Conservation (phyloP, 2,329 filamentous ascomycete species). For the Claviceps africana region DNA sequence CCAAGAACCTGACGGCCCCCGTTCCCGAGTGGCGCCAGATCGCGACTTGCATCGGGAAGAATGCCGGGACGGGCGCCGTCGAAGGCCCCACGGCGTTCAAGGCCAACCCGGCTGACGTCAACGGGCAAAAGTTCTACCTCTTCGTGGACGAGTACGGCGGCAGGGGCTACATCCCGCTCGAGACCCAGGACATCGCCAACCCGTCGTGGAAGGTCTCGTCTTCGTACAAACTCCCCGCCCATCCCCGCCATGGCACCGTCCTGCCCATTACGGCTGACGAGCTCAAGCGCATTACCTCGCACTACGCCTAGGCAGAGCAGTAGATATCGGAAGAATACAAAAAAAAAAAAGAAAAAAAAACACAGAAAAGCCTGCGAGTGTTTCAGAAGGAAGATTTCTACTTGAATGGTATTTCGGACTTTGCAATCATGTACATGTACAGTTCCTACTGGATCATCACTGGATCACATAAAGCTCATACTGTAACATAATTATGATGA, state of each 20-base stretch:
- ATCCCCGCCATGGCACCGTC: slow-evolving; percentile 1
- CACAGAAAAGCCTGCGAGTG: no score
- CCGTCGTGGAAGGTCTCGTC: neutral
- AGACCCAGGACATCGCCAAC: neutral
- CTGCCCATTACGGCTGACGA: neutral
- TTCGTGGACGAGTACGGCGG: slow-evolving; percentile 1
- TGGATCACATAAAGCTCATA: no score
- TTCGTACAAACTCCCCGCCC: neutral
- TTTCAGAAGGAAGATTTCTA: no score
- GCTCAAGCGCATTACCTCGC: neutral
- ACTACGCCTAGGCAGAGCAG: neutral
- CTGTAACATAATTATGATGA: no score
- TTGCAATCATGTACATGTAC: no score
- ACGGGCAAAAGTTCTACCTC: neutral
- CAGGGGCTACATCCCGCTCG: slow-evolving; percentile 1
- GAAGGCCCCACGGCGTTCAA: slow-evolving; percentile 2
- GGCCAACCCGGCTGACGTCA: neutral
- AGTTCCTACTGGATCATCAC: no score
- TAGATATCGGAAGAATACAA: no score
- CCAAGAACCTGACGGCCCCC: neutral
- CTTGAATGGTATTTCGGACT: no score
- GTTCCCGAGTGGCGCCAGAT: neutral
- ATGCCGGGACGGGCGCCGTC: neutral
- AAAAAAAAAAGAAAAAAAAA: no score
- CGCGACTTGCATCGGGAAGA: neutral